Percentiles rank a stretch among this genome's conserved stretches.
These are phyloP conservation scores for Zasmidium citrigriseum DNA, from an alignment of 2,329 filamentous ascomycete species.

Conservation along the genomic window DNA sequence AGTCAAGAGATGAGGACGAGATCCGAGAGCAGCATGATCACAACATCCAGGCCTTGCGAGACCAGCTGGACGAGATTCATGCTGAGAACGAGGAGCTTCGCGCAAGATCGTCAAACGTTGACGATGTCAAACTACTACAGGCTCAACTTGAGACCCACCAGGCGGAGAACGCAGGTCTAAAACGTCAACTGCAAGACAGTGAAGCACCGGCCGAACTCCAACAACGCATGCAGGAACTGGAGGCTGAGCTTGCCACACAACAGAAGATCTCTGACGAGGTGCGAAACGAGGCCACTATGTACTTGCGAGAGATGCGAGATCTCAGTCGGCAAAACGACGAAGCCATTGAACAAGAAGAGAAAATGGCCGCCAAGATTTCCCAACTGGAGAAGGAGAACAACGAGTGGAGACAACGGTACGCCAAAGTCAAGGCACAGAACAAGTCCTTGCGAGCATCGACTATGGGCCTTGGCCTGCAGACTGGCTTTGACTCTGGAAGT, in stretches of 20 bases:
- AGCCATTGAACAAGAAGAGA: constrained; percentile 78
- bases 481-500: constrained; percentile 61
- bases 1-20: constrained; percentile 14
- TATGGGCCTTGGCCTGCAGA: constrained; percentile 66
- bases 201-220: constrained; percentile 51
- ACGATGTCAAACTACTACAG: constrained; percentile 34
- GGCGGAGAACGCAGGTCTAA: constrained; percentile 20
- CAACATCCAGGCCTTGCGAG: constrained; percentile 23
- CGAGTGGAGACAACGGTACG: constrained; percentile 88
- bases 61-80: constrained; percentile 24
- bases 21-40: constrained; percentile 26
- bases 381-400: constrained; percentile 79
- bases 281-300: constrained; percentile 76
- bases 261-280: constrained; percentile 85
- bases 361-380: constrained; percentile 72
- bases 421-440: constrained; percentile 82
- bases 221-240: constrained; percentile 58
- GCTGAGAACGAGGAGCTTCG: constrained; percentile 31
- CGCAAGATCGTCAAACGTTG: constrained; percentile 40
- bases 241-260: constrained; percentile 71
- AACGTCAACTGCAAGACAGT: constrained; percentile 15
- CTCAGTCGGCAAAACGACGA: constrained; percentile 79
- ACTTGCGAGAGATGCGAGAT: constrained; percentile 83
- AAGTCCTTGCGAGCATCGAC: constrained; percentile 79
- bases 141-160: constrained; percentile 7